These are phyloP conservation scores for Fraxinus dipetala DNA, from an alignment of 305 asterid species.

Conservation along the genomic window DNA sequence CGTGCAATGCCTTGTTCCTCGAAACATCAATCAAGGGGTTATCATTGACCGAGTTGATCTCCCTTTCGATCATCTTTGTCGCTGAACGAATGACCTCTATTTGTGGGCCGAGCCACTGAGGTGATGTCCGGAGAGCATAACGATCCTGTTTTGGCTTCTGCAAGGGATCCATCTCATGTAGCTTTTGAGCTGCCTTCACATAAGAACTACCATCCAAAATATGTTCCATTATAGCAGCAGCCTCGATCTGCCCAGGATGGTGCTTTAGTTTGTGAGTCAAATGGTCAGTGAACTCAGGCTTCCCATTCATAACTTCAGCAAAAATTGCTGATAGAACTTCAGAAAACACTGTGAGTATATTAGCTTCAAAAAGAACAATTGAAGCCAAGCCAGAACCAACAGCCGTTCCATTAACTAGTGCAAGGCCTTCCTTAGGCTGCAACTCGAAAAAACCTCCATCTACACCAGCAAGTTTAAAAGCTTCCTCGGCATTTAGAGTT, in stretches of 20 bases:
- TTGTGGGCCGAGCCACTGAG: constrained; percentile 83
- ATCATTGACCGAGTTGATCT: constrained; percentile 69
- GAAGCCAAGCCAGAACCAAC: constrained; percentile 85
- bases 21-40: constrained; percentile 75
- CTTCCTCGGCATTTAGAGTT: constrained; percentile 45
- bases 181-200: constrained; percentile 53
- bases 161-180: constrained; percentile 60
- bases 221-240: constrained; percentile 83
- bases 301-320: constrained; percentile 83
- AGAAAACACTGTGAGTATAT: constrained; percentile 49
- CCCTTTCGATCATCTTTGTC: constrained; percentile 68
- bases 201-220: constrained; percentile 59
- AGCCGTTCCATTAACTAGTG: constrained; percentile 79
- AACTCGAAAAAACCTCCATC: constrained; percentile 61
- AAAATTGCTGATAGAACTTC: constrained; percentile 68
- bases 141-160: constrained; percentile 74
- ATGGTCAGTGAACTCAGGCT: constrained; percentile 76
- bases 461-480: constrained; percentile 60
- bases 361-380: constrained; percentile 67
- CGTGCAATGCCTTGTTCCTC: constrained; percentile 68
- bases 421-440: constrained; percentile 88
- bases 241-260: constrained; percentile 85
- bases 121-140: constrained; percentile 69
- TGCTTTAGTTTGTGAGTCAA: constrained; percentile 79
- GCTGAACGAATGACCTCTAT: constrained; percentile 70